Evolutionary conservation across 768 basidiomycete genomes (phyloP), one percentile per base, ranked within the genome.

Genomic region (Rhodotorula kratochvilovae): DNA sequence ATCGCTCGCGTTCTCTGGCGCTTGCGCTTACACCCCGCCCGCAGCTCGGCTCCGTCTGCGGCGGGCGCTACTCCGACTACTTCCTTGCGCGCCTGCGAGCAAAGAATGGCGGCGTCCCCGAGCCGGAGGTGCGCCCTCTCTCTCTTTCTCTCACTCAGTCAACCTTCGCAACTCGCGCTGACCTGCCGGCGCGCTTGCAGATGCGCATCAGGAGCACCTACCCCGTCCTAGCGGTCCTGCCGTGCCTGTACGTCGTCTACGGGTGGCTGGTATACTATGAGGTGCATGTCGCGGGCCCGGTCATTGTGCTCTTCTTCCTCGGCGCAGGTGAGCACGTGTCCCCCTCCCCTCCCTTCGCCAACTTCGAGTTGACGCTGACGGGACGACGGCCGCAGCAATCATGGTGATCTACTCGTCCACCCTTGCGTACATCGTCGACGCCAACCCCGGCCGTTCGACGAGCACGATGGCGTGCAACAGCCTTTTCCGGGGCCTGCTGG

Each of bases 351-450:
- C 16, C 17, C 16, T n/a, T 33, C 5, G 1, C n/a, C n/a, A n/a
- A 27, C n/a, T n/a, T 25, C 23, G 6, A 6, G 13, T 48, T 3
- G 8, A 3, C 16, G 0, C 19, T 25, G 19, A 31, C 54, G 39
- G 17, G 12, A n/a, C n/a, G n/a, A n/a, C n/a, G n/a, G 8, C 10
- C 19, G 17, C 19, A 46, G 48, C 54, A 31, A 59, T 58, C 25
- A 66, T 59, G 75, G 83, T 83, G 80, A 86, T 87, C 59, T 89
- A 89, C 77, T 81, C 86, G 25, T 86, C 86, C 60, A 88, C 89
- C 0, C 81, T 94, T 39, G 89, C 92, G 0, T 94, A 92, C 76
- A 83, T 93, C 45, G 90, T 93, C 25, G 92, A 96, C 76, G 86
- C 90, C 10, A 96, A 94, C 78, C 82, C 84, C 12, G 92, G 92